Percentiles rank a stretch among this genome's conserved stretches.
phyloP scores from a whole-genome alignment of 345 rosid genomes.

The Gossypium thurberi region DNA sequence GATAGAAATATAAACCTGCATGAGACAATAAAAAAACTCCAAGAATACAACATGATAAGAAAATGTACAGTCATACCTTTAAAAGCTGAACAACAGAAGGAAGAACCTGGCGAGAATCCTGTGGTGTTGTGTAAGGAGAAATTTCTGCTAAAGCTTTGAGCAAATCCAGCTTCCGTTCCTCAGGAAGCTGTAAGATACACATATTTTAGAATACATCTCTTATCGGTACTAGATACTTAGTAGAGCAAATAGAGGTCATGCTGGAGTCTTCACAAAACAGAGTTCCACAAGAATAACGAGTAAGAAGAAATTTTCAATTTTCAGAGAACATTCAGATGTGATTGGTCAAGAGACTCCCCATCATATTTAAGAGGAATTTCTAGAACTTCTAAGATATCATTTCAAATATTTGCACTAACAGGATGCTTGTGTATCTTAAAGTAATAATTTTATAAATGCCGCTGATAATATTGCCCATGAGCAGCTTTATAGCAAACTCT shows the following conservation, averaged over 20 bases:
- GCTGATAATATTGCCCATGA: background rate
- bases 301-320: background rate
- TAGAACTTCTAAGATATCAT: background rate
- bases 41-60: background rate
- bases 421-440: background rate
- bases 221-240: background rate
- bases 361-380: background rate
- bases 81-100: constrained; percentile 80
- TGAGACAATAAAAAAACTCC: background rate
- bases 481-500: background rate
- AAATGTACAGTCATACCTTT: constrained; percentile 42
- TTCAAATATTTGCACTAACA: background rate
- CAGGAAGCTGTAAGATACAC: constrained; percentile 63
- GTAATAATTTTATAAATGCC: background rate
- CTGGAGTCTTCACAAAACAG: background rate
- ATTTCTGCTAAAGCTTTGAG: constrained; percentile 95
- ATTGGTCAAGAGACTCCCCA: background rate
- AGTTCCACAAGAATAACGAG: background rate
- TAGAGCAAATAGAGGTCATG: background rate
- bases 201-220: background rate
- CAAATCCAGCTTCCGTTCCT: constrained; percentile 89
- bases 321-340: background rate
- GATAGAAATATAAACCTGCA: background rate
- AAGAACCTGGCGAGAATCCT: constrained; percentile 89
- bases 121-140: constrained; percentile 80